A percentile compares a stretch with the other conserved stretches of the same genome.
Evolutionary conservation across 495 filamentous ascomycete genomes (phyloP).

Genomic region (Aspergillus taichungensis): DNA sequence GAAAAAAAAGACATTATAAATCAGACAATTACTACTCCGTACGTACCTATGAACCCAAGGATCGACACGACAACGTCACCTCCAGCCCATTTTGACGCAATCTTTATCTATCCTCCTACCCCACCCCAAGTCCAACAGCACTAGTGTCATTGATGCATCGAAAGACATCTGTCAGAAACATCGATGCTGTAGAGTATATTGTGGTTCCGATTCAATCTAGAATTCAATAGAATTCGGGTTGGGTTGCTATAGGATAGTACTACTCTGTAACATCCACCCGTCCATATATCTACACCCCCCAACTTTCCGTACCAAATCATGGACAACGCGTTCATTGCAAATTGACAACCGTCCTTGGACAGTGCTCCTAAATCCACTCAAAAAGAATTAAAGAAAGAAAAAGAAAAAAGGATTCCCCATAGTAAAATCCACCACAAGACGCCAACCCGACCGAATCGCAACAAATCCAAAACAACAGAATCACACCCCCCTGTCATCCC

Average conservation of each 20-base stretch:
- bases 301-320: neutral
- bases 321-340: conserved; percentile 10
- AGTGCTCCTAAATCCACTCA: neutral
- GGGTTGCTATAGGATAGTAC: neutral
- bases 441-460: conserved; percentile 28
- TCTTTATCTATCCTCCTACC: too few species aligned
- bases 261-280: too few species aligned
- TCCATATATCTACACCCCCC: neutral
- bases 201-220: too few species aligned
- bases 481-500: conserved; percentile 8
- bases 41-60: neutral
- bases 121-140: too few species aligned
- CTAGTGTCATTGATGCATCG: too few species aligned
- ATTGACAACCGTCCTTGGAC: conserved; percentile 4
- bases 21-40: neutral
- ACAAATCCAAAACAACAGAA: conserved; percentile 18
- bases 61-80: too few species aligned
- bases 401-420: conserved; percentile 24
- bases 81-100: too few species aligned
- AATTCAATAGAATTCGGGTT: too few species aligned
- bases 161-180: too few species aligned
- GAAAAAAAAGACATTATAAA: neutral
- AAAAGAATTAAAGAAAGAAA: conserved; percentile 4
- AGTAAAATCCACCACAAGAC: conserved; percentile 34
- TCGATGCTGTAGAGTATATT: too few species aligned